Evolutionary conservation across 352 stramenopile species (phyloP).

Genomic region (Phytopythium chamaehyphon): DNA sequence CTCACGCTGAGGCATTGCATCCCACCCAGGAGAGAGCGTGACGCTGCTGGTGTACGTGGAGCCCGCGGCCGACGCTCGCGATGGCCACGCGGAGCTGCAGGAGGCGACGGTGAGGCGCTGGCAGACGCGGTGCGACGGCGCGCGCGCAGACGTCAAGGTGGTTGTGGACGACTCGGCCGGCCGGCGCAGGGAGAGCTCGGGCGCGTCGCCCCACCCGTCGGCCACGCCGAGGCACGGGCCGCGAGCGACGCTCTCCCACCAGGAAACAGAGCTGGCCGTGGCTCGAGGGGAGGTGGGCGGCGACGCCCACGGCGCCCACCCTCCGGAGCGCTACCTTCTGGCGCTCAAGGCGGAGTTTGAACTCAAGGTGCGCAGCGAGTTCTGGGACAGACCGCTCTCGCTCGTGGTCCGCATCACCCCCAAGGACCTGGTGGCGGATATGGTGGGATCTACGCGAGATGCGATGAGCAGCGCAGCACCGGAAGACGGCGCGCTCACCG

Average conservation of each 20-base stretch:
- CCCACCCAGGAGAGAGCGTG: slow-evolving; percentile 42
- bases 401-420: slow-evolving; percentile 52
- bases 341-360: slow-evolving; percentile 45
- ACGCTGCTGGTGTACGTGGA: slow-evolving; percentile 34
- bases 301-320: slow-evolving; percentile 3
- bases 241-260: slow-evolving; percentile 43
- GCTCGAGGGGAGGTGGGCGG: slow-evolving; percentile 11
- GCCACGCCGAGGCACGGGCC: slow-evolving; percentile 4
- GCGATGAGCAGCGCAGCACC: slow-evolving; percentile 1
- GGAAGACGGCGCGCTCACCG: slow-evolving; percentile 17
- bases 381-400: slow-evolving; percentile 48
- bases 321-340: slow-evolving; percentile 10
- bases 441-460: background rate
- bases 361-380: slow-evolving; percentile 56
- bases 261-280: slow-evolving; percentile 50
- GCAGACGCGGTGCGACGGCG: slow-evolving; percentile 37
- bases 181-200: slow-evolving; percentile 7
- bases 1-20: too few species aligned
- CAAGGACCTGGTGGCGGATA: slow-evolving; percentile 2
- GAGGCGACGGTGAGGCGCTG: slow-evolving; percentile 25
- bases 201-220: background rate
- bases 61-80: background rate
- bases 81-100: background rate
- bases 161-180: slow-evolving; percentile 13
- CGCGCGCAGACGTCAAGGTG: slow-evolving; percentile 48